A percentile compares a stretch with the other conserved stretches of the same genome.
Evolutionary conservation across 23 red algal species (phyloP).

Genomic region (Cyanidiococcus yangmingshanensis): DNA sequence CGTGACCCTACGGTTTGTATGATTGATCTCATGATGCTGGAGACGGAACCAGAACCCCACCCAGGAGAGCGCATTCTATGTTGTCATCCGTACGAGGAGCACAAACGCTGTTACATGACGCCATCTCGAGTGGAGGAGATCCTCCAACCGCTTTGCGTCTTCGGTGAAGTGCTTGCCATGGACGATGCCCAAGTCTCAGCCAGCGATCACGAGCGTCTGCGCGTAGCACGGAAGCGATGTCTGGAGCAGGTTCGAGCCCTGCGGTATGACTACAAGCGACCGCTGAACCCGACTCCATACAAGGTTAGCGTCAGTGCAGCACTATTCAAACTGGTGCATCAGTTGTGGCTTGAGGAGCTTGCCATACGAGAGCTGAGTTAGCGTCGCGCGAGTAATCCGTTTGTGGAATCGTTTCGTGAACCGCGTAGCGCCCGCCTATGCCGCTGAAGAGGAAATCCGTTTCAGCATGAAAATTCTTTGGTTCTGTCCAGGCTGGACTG

Average conservation of each 20-base stretch:
- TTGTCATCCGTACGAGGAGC: slow-evolving; percentile 30
- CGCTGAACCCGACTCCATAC: slow-evolving; percentile 32
- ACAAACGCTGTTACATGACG: slow-evolving; percentile 26
- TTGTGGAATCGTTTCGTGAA: too few species aligned
- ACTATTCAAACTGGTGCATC: slow-evolving; percentile 26
- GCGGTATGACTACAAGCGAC: slow-evolving; percentile 22
- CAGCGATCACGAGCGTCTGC: slow-evolving; percentile 19
- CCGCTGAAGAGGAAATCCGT: too few species aligned
- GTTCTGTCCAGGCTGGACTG: too few species aligned
- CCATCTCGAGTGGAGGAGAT: slow-evolving; percentile 25
- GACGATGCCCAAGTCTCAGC: background rate
- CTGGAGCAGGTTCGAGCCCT: slow-evolving; percentile 10
- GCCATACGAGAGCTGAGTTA: slow-evolving; percentile 21
- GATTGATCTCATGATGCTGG: slow-evolving; percentile 50
- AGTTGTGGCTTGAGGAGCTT: slow-evolving; percentile 23
- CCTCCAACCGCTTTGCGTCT: background rate
- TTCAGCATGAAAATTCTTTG: too few species aligned
- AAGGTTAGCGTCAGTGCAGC: slow-evolving; percentile 26
- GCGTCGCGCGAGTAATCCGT: too few species aligned
- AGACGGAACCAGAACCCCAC: slow-evolving; percentile 16
- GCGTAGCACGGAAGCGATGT: background rate
- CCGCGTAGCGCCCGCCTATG: too few species aligned
- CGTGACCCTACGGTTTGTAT: slow-evolving; percentile 27
- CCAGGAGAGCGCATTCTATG: slow-evolving; percentile 28
- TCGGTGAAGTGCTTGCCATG: background rate